Evolutionary conservation across 805 yeast species (phyloP), one percentile per base, ranked within the genome.

Genomic region (Wickerhamiella kurtzmanii): DNA sequence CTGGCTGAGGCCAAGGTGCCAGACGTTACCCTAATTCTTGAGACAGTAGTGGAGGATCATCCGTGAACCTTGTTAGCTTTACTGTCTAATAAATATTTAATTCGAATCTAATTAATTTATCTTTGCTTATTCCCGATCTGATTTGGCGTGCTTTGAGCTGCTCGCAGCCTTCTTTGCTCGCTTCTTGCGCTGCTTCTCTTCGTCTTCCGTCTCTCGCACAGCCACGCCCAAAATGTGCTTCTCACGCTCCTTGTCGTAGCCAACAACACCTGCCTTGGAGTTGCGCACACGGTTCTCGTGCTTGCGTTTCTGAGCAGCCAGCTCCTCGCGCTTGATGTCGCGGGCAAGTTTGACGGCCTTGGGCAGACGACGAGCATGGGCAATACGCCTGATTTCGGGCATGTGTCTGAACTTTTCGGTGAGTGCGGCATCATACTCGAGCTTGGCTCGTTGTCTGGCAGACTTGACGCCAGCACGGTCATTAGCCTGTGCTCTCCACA

Each of bases 371-470:
- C 98, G 78, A 67, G 92, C 97, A 64, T 88, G 77, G 22, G 86
- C 69, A 51, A 92, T 92, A 57, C 96, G 75, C 60, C 77, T 77
- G 59, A 92, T 82, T 65, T 92, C 98, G 1, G 98, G 98, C 97
- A 92, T 88, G 68, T 80, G 80, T 68, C 84, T 84, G 72, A 76
- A 92, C 61, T 95, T 75, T 60, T 89, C 94, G 65, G 88, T 88
- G 64, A 92, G 74, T 44, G 94, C 89, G 46, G 77, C 83, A 62
- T 86, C 95, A 65, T 92, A 89, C 64, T 89, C 96, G 57, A 87
- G 68, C 64, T 85, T 84, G 56, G 79, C 67, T 62, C 92, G 76
- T 65, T 85, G 82, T 57, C 82, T 76, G 8, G 92, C 68, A 2
- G 92, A 78, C 66, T 84, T 83, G 51, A 86, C 80, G 48, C 79